These are phyloP conservation scores for Salix caprea DNA, from an alignment of 345 rosid species.

Conservation along the genomic window DNA sequence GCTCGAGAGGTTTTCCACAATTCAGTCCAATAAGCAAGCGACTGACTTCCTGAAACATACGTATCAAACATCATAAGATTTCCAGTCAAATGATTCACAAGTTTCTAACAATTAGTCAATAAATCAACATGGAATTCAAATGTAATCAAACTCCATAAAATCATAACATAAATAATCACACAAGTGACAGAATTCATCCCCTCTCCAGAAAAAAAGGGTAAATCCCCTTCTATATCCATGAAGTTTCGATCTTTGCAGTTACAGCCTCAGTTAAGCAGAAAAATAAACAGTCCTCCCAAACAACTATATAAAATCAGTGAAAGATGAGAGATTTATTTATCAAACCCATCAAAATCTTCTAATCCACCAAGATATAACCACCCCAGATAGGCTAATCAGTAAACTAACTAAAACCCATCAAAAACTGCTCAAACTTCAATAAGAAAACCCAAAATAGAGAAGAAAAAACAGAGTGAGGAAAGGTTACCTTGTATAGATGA, in stretches of 20 bases:
- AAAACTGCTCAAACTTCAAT: not conserved
- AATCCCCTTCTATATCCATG: too few relatives aligned
- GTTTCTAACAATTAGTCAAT: not conserved
- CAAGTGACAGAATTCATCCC: too few relatives aligned
- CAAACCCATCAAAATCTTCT: not conserved
- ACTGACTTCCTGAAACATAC: slow-evolving; percentile 64
- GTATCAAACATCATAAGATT: slow-evolving; percentile 5
- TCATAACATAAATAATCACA: not conserved
- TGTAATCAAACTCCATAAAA: not conserved
- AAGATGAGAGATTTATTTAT: too few relatives aligned
- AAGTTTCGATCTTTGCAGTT: too few relatives aligned
- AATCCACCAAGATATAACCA: not conserved
- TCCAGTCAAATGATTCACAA: too few relatives aligned
- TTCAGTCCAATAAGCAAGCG: slow-evolving; percentile 72
- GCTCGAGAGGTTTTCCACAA: slow-evolving; percentile 58
- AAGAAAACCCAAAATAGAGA: not conserved
- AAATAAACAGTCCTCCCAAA: too few relatives aligned
- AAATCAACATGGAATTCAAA: not conserved
- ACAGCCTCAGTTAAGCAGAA: too few relatives aligned
- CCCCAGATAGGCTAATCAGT: not conserved
- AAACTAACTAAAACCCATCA: not conserved
- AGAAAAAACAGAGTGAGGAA: not conserved
- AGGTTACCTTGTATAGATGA: slow-evolving; percentile 55
- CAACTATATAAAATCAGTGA: too few relatives aligned
- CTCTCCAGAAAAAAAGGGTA: too few relatives aligned